Evolutionary conservation across 441 rosid genomes (phyloP), one percentile per base, ranked within the genome.

Genomic region (Erodium moschatum): DNA sequence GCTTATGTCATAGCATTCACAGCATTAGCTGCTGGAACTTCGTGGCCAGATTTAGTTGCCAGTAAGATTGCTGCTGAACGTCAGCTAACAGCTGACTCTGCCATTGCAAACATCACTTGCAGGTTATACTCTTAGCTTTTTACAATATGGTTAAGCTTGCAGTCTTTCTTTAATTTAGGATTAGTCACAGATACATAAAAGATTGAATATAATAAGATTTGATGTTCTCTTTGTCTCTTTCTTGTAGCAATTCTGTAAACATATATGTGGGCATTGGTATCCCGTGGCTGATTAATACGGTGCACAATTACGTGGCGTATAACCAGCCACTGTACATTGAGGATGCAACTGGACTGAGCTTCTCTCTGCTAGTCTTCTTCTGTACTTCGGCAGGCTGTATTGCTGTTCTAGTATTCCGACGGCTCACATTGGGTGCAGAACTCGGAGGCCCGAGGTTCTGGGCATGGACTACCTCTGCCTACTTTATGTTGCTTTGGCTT

Each of bases 1-100:
- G 77, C 91, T 72, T 90, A 90, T 77, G 91, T 93, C 78, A 85
- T 93, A 77, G 97, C 96, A 74, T 89, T 93, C 67, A 93, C 97
- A 31, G 97, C 89, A 65, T 79, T 90, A 65, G 98, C 97, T 29
- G 46, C 73, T 75, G 97, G 97, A 75, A 87, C 98, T 64, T 93
- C 97, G 35, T 93, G 98, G 97, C 97, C 96, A 5, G 98, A 93
- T 76, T 79, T 93, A 71, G 95, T 93, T 71, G 97, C 97, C 6
- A 90, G 97, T 74, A 90, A 90, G 86, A 93, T 90, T 66, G 98
- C 97, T n/a, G 92, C 91, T 65, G 96, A 93, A 70, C 85, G 96
- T 67, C 97, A 90, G 79, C 71, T 78, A 18, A 90, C 96, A 0
- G 96, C 97, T 24, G 97, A 90, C 74, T 93, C 96, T 61, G 97